These are phyloP conservation scores for Kernera saxatilis DNA, from an alignment of 345 rosid species.

Conservation along the genomic window DNA sequence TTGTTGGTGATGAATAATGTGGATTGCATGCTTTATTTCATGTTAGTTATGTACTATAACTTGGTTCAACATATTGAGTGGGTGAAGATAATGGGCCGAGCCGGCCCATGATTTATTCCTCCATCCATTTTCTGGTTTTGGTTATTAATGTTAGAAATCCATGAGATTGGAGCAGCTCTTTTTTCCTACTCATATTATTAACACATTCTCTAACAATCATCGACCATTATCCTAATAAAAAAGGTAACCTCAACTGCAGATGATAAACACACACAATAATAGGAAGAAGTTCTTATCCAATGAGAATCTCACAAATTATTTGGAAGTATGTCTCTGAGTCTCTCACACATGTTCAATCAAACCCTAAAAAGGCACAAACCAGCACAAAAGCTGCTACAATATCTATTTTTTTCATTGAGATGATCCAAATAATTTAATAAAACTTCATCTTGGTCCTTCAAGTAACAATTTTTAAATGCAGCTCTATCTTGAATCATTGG, in stretches of 20 bases:
- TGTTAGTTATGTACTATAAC: too few species aligned
- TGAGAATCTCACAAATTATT: constrained; percentile 11
- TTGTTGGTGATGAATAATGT: too few species aligned
- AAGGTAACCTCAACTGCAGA: background rate
- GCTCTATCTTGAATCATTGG: background rate
- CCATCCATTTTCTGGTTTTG: background rate
- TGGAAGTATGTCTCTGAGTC: background rate
- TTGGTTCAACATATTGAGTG: background rate
- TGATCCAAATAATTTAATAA: background rate
- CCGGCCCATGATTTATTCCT: background rate
- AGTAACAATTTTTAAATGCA: background rate
- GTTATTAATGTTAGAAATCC: background rate
- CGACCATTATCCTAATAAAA: background rate
- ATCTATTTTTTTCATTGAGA: background rate
- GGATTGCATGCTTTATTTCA: too few species aligned
- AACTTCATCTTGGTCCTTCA: background rate
- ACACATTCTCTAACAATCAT: background rate
- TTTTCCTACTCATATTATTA: background rate
- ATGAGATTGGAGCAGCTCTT: background rate
- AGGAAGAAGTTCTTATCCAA: constrained; percentile 6
- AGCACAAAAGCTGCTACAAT: constrained; percentile 12
- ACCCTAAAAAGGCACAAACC: background rate
- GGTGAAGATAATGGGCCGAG: background rate
- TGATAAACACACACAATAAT: background rate
- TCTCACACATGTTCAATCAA: background rate